Conservation (phyloP, 2,329 filamentous ascomycete genomes). For the Aureobasidium mangrovei region DNA sequence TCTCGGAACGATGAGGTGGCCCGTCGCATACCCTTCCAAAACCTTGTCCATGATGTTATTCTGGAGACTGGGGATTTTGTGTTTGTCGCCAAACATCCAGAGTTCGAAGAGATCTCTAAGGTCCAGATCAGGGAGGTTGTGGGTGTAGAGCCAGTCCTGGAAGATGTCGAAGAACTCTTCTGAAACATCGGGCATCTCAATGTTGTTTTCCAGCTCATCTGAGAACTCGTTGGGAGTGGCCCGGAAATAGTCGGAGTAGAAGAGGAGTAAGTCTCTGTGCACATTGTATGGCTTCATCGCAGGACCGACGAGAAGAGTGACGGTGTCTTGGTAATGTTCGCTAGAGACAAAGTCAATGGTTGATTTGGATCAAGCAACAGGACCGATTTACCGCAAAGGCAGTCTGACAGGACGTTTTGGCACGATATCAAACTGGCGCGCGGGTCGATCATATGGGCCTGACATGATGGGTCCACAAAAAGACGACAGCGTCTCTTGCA, state of each 20-base stretch:
- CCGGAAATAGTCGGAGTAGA: conserved; percentile 21
- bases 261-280: conserved; percentile 18
- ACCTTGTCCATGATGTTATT: not conserved
- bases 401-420: too few relatives aligned
- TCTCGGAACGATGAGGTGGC: accelerated
- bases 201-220: conserved; percentile 10
- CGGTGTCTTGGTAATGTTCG: not conserved
- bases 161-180: conserved; percentile 15
- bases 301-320: not conserved
- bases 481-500: too few relatives aligned
- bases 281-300: not conserved
- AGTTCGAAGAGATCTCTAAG: not conserved
- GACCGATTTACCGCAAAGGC: too few relatives aligned
- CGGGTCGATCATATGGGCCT: too few relatives aligned
- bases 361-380: too few relatives aligned
- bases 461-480: too few relatives aligned
- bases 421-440: too few relatives aligned
- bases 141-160: conserved; percentile 18
- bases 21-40: not conserved
- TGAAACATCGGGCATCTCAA: conserved; percentile 16
- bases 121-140: not conserved
- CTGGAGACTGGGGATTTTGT: not conserved
- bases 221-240: conserved; percentile 16
- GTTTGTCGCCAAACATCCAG: conserved; percentile 15
- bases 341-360: not conserved